Percentiles rank a stretch among this genome's conserved stretches.
Conservation (phyloP, 768 basidiomycete species). For the Suillus ampliporus region DNA sequence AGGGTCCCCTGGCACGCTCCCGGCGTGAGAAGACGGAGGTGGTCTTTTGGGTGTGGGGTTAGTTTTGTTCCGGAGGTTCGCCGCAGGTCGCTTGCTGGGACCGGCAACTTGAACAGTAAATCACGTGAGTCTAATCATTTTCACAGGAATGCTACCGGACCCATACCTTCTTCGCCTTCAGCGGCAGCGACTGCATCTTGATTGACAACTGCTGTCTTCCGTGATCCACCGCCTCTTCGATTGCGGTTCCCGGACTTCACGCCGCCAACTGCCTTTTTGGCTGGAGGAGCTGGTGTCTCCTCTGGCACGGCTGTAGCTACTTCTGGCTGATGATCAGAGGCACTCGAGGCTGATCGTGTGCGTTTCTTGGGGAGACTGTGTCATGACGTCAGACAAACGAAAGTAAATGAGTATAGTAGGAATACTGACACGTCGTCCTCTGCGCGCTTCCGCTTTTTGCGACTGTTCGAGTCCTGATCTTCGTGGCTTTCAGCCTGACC, state of each 20-base stretch:
- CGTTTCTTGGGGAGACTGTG: constrained; percentile 66
- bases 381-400: constrained; percentile 17
- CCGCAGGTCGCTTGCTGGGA: constrained; percentile 40
- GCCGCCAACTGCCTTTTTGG: constrained; percentile 24
- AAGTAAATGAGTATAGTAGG: not conserved
- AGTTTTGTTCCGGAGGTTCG: constrained; percentile 46
- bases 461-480: constrained; percentile 51
- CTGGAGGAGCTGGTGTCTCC: constrained; percentile 45
- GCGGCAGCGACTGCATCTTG: constrained; percentile 32
- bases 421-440: constrained; percentile 73
- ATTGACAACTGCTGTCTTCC: constrained; percentile 27
- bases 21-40: constrained; percentile 36
- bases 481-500: constrained; percentile 51
- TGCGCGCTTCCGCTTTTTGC: constrained; percentile 76
- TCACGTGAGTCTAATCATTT: constrained; percentile 42
- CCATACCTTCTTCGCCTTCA: constrained; percentile 72
- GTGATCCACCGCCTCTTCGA: constrained; percentile 37
- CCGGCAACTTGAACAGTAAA: constrained; percentile 41
- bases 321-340: constrained; percentile 60
- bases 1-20: constrained; percentile 48
- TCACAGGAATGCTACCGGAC: constrained; percentile 10
- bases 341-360: constrained; percentile 75
- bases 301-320: constrained; percentile 44
- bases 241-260: constrained; percentile 35
- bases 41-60: constrained; percentile 38